phyloP scores from a whole-genome alignment of 2,329 filamentous ascomycete species.

The Phyllosticta citribraziliensis region DNA sequence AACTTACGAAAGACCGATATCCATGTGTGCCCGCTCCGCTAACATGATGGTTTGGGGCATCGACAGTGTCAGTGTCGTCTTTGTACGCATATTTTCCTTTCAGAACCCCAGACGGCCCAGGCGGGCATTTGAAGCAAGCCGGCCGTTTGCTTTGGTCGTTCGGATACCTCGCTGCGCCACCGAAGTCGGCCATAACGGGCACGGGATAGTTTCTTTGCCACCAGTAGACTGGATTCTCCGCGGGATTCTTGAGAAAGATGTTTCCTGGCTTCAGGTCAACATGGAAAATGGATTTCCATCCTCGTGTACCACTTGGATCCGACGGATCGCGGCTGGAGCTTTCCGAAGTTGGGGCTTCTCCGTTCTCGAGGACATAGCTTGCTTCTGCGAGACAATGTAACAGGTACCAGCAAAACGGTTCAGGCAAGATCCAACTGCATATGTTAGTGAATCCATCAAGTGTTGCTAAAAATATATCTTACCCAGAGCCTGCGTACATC shows the following conservation, averaged over 20 bases:
- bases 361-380: not conserved
- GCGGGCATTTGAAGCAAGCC: not conserved
- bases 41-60: too few species aligned
- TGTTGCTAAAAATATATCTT: not conserved
- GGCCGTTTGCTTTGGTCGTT: not conserved
- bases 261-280: constrained; percentile 3
- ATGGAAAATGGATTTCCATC: not conserved
- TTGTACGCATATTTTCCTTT: not conserved
- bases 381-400: not conserved
- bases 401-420: constrained; percentile 4
- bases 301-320: not conserved
- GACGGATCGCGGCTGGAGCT: not conserved
- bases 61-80: too few species aligned
- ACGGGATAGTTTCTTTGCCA: constrained; percentile 1
- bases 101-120: not conserved
- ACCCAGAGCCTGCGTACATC: not conserved
- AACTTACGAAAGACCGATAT: not conserved
- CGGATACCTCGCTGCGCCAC: not conserved
- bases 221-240: not conserved
- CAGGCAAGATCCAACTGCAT: not conserved
- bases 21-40: not conserved
- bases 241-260: not conserved
- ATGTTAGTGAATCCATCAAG: too few species aligned
- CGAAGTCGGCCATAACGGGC: not conserved
- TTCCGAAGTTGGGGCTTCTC: not conserved